A percentile compares a stretch with the other conserved stretches of the same genome.
Evolutionary conservation across 2,329 filamentous ascomycete genomes (phyloP).

Genomic region (Dothiorella sarmentorum): DNA sequence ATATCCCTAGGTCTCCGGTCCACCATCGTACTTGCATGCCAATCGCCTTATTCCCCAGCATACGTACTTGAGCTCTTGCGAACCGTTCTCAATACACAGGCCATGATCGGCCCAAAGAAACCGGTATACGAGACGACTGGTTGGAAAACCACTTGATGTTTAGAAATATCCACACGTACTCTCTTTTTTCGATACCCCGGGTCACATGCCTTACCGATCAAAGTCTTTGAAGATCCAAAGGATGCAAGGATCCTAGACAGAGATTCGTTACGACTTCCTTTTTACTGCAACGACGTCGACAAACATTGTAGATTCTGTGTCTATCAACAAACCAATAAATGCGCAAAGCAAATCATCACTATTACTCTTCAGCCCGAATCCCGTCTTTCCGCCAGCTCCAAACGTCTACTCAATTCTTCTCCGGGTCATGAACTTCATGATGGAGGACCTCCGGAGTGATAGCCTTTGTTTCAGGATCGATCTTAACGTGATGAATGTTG

Average conservation of each 20-base stretch:
- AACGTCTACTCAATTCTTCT: not conserved
- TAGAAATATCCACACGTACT: not conserved
- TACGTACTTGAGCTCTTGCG: not conserved
- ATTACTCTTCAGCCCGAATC: not conserved
- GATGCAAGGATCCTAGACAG: not conserved
- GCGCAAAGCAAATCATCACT: not conserved
- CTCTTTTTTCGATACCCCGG: not conserved
- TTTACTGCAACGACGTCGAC: no score
- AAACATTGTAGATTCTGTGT: not conserved
- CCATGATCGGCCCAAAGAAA: not conserved
- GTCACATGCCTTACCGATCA: not conserved
- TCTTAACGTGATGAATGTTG: slow-evolving; percentile 33
- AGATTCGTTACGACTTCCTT: no score
- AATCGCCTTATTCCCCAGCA: not conserved
- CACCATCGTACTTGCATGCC: slow-evolving; percentile 8
- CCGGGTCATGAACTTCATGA: not conserved
- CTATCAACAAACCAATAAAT: not conserved
- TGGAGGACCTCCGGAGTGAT: not conserved
- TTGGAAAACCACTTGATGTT: not conserved
- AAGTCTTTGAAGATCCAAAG: not conserved
- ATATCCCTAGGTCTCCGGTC: not conserved
- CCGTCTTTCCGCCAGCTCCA: not conserved
- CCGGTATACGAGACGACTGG: not conserved
- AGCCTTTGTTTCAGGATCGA: no score
- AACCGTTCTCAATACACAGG: not conserved